Evolutionary conservation across 495 filamentous ascomycete species (phyloP).

Genomic region (Penicillium cataractarum): DNA sequence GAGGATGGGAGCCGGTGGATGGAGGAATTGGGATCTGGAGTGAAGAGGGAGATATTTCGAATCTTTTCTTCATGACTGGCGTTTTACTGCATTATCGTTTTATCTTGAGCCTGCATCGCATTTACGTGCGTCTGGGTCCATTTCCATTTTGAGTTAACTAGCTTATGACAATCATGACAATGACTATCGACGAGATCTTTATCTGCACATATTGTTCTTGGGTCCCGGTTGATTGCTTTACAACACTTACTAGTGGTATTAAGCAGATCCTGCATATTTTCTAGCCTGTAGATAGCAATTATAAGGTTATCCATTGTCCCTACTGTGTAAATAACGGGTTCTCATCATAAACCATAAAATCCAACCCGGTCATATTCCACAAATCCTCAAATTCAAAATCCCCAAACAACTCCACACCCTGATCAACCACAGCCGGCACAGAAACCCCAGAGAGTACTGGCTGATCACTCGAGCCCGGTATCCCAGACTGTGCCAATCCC

Average conservation of each 20-base stretch:
- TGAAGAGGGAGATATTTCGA: background rate
- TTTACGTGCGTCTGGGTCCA: background rate
- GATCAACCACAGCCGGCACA: background rate
- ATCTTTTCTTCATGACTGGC: too few relatives aligned
- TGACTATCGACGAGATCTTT: background rate
- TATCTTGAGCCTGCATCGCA: background rate
- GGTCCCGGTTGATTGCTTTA: too few relatives aligned
- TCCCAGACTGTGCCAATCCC: background rate
- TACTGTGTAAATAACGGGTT: background rate
- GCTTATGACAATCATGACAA: background rate
- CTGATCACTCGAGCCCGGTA: background rate
- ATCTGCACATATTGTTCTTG: too few relatives aligned
- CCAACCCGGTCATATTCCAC: slow-evolving; percentile 1
- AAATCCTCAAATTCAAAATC: slow-evolving; percentile 1
- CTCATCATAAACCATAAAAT: slow-evolving; percentile 3
- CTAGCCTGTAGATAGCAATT: too few relatives aligned
- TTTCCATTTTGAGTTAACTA: background rate
- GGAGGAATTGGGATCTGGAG: background rate
- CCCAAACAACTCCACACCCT: background rate
- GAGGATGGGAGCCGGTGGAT: background rate
- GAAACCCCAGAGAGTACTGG: background rate
- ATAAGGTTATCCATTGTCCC: background rate
- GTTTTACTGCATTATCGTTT: background rate
- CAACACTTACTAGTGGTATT: too few relatives aligned
- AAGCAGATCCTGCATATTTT: too few relatives aligned